Evolutionary conservation across 2,329 filamentous ascomycete genomes (phyloP).

Genomic region (Fusarium sp.): DNA sequence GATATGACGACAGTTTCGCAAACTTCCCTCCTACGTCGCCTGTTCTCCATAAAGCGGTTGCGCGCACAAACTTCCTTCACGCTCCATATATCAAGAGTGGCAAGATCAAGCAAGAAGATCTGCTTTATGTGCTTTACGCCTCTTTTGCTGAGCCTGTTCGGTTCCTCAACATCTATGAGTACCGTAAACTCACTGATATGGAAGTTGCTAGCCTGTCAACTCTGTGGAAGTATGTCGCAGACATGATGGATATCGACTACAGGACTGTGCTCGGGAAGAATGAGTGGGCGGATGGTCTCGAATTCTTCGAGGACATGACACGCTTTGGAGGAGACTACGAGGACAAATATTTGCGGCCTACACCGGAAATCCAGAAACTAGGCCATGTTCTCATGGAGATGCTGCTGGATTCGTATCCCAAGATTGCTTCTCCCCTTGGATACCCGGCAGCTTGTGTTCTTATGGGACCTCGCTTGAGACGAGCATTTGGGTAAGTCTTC

Average conservation of each 20-base stretch:
- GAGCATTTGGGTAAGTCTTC: conserved; percentile 69
- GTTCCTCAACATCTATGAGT: conserved; percentile 75
- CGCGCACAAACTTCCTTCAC: conserved; percentile 55
- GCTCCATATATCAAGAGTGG: conserved; percentile 49
- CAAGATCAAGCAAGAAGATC: conserved; percentile 51
- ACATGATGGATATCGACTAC: conserved; percentile 73
- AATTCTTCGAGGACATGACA: conserved; percentile 61
- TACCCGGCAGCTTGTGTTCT: conserved; percentile 65
- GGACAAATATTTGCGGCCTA: conserved; percentile 65
- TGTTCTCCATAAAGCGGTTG: conserved; percentile 50
- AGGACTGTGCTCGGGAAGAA: conserved; percentile 49
- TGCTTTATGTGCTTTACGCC: conserved; percentile 59
- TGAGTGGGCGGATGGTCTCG: conserved; percentile 61
- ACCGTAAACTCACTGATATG: conserved; percentile 73
- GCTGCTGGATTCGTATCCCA: conserved; percentile 66
- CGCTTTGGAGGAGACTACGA: conserved; percentile 68
- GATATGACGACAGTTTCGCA: conserved; percentile 41
- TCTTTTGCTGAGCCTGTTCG: conserved; percentile 73
- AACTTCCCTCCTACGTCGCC: conserved; percentile 44
- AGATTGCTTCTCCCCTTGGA: conserved; percentile 56
- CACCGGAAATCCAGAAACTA: conserved; percentile 58
- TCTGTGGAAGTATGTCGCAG: conserved; percentile 77
- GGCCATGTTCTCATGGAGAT: conserved; percentile 70
- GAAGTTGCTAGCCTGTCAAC: conserved; percentile 74
- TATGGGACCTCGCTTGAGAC: conserved; percentile 71